phyloP scores from a whole-genome alignment of 495 filamentous ascomycete genomes.

The Penicillium cosmopolitanum region DNA sequence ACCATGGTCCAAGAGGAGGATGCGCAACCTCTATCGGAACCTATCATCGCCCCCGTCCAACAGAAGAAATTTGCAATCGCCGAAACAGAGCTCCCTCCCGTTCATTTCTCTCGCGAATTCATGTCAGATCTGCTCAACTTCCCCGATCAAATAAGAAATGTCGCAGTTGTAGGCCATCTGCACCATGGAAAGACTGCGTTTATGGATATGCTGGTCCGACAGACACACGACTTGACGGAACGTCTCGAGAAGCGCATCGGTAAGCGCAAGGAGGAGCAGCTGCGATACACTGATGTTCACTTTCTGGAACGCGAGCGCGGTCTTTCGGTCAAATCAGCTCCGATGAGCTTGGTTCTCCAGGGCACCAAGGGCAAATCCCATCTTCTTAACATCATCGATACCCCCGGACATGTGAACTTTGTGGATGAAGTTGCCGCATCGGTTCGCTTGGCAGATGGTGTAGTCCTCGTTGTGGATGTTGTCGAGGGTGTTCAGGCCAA shows the following conservation, averaged over 20 bases:
- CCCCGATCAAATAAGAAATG: slow-evolving; percentile 89
- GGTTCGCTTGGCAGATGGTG: slow-evolving; percentile 84
- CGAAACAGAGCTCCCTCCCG: slow-evolving; percentile 86
- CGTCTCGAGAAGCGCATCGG: slow-evolving; percentile 77
- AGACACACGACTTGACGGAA: slow-evolving; percentile 86
- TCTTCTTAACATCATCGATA: slow-evolving; percentile 92
- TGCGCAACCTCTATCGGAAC: slow-evolving; percentile 86
- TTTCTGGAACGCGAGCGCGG: slow-evolving; percentile 86
- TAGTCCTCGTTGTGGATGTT: slow-evolving; percentile 92
- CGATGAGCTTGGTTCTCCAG: slow-evolving; percentile 91
- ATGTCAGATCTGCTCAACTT: slow-evolving; percentile 97
- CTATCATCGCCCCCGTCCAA: slow-evolving; percentile 90
- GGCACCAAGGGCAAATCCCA: slow-evolving; percentile 93
- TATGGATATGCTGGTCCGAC: slow-evolving; percentile 96
- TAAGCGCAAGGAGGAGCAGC: slow-evolving; percentile 82
- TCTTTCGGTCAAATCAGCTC: slow-evolving; percentile 89
- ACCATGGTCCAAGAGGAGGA: slow-evolving; percentile 97
- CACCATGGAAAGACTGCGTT: slow-evolving; percentile 98
- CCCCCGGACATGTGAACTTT: slow-evolving; percentile 97
- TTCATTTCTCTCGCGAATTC: slow-evolving; percentile 84
- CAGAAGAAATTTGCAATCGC: slow-evolving; percentile 95
- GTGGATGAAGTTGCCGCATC: slow-evolving; percentile 94
- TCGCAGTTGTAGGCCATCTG: slow-evolving; percentile 88
- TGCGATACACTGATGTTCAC: slow-evolving; percentile 93
- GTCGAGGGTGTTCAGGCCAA: slow-evolving; percentile 98